Evolutionary conservation across 148 eudicot genomes (phyloP), one percentile per base, ranked within the genome.

Genomic region (Fagopyrum esculentum): DNA sequence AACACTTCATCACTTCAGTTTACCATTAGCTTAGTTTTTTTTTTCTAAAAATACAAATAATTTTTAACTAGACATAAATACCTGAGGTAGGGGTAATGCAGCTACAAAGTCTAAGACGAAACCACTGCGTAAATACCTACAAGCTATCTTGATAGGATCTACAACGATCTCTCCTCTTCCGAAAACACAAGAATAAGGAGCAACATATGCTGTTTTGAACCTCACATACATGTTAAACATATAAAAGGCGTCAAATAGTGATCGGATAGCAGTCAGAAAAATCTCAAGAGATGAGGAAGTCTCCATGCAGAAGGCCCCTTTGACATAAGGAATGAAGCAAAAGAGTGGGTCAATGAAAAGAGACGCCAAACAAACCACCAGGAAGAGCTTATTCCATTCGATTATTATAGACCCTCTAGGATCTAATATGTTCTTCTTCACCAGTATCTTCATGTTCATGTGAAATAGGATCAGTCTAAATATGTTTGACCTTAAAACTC

Each of bases 271-370:
- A 13, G 76, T 82, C 55, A 86, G 77, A 29, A 52, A 45, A 29
- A 76, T 77, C 55, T 85, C 90, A 73, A 87, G 81, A 76, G 74
- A 60, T 11, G 84, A 55, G 73, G 85, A 85, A 46, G 79, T 74
- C 45, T 71, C 66, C 71, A 81, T 78, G 81, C 90, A 85, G 3
- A 85, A 60, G 17, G n/a, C 10, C n/a, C 69, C 75, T 10, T 45
- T 80, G 64, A 40, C 49, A 74, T 61, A 75, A 56, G 88, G 88
- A 11, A 84, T 72, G 77, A 83, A 85, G 75, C 83, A 83, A 73
- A 85, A 87, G 61, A 87, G 82, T 47, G 90, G 90, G 72, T 87
- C 90, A 48, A 87, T 82, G 74, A 85, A 85, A 9, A 85, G 85
- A 15, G 86, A 85, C 26, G 75, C 70, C 81, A 87, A 77, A 73